Base-by-base conservation (phyloP, 768 basidiomycete genomes). In the Chalciporus piperatus region DNA sequence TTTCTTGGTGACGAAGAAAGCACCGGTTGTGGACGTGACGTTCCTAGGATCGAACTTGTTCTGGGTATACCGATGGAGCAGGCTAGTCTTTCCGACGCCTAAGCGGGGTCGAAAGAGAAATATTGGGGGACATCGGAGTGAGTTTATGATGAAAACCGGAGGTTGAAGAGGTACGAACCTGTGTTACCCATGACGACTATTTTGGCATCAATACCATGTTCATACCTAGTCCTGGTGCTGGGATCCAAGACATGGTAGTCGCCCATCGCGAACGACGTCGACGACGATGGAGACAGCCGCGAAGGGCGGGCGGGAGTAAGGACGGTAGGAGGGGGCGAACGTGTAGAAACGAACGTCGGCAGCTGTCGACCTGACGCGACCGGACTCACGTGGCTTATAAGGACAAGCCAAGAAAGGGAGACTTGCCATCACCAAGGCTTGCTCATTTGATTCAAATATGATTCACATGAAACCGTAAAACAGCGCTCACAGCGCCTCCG, bases 1-100 rank as follows among this genome's bases (percentile, higher is more conserved):
- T 74, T 94, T 94, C 80, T 96, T 95, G 49, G 91, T 89, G 53
- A 94, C 87, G 72, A 97, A 93, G 71, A 91, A 89, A 52, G 93
- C 92, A 58, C 92, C 92, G 64, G 91, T 90, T 52, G 94, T 95
- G 30, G 92, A 89, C 37, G 89, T 89, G 48, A 87, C 87, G 69
- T 89, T 88, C 76, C 87, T 85, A 49, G 87, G 87, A 74, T 87
- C 85, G 74, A 93, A 96, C 71, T 80, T 88, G 75, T 92, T 85
- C 71, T 92, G 88, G 58, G 90, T 92, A 72, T 93, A 95, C 49
- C 94, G 83, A 65, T 89, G 83, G 51, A 96, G 79, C 50, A 97
- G 82, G 65, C 89, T 91, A 55, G 93, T 93, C 76, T 95, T 95
- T 61, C 93, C 92, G 51, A 95, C 92, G 62, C 90, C 90, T 92